These are phyloP conservation scores for Sophora flavescens DNA, from an alignment of 306 rosid species.

Conservation along the genomic window DNA sequence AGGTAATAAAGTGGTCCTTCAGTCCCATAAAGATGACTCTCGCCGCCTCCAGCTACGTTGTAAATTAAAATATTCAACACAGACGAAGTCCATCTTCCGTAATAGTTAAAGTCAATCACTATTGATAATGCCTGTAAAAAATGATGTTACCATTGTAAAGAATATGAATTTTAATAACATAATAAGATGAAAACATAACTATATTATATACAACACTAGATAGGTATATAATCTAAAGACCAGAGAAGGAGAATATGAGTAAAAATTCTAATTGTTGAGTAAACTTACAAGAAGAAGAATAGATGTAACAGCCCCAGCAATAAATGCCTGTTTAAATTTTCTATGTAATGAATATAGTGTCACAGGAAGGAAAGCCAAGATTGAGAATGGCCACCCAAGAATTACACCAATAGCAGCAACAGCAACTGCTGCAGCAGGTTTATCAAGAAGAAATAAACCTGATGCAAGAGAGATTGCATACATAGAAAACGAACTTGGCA, in stretches of 20 bases:
- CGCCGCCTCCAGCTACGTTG: conserved; percentile 95
- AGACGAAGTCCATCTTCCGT: conserved; percentile 92
- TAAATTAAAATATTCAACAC: conserved; percentile 83
- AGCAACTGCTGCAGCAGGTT: conserved; percentile 80
- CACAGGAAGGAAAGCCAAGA: conserved; percentile 90
- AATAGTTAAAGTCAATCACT: conserved; percentile 70
- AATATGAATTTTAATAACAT: conserved; percentile 33
- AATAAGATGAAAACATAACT: not conserved
- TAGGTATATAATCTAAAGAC: conserved; percentile 32
- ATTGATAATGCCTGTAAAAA: conserved; percentile 71
- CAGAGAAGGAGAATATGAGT: conserved; percentile 2
- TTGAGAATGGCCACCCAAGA: conserved; percentile 99
- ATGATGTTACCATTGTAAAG: not conserved
- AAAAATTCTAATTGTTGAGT: not conserved
- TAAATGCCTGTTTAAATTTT: conserved; percentile 70
- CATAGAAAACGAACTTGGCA: conserved; percentile 99
- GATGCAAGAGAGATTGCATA: conserved; percentile 91
- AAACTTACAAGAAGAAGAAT: conserved; percentile 81
- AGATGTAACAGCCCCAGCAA: conserved; percentile 78
- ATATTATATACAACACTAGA: conserved; percentile 17
- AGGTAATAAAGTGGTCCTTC: conserved; percentile 87
- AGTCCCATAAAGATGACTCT: conserved; percentile 93
- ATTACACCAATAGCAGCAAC: conserved; percentile 87
- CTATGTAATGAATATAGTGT: conserved; percentile 73
- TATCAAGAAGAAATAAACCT: conserved; percentile 88